A percentile compares a stretch with the other conserved stretches of the same genome.
These are phyloP conservation scores for Chaetothyriales sp. DNA, from an alignment of 2,329 filamentous ascomycete species.

Conservation along the genomic window DNA sequence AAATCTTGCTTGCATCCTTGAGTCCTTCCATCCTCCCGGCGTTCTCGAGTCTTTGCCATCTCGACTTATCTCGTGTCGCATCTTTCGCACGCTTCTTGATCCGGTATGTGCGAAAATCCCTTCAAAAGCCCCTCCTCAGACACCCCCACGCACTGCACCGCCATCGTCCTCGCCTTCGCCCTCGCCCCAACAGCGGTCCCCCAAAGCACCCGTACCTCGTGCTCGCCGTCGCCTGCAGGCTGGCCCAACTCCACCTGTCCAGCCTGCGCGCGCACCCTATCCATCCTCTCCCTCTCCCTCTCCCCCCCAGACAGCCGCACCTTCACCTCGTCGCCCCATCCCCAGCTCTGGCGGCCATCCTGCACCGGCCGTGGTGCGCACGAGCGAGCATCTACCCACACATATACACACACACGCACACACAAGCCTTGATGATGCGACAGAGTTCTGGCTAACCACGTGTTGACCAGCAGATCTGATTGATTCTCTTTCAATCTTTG, in stretches of 20 bases:
- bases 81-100: slow-evolving; percentile 6
- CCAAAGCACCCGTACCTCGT: background rate
- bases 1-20: background rate
- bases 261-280: background rate
- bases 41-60: background rate
- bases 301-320: too few relatives aligned
- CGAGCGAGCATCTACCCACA: background rate
- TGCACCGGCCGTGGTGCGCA: background rate
- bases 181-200: background rate
- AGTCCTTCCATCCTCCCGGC: background rate
- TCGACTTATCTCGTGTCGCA: background rate
- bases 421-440: background rate
- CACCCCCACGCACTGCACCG: background rate
- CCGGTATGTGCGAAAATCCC: slow-evolving; percentile 11
- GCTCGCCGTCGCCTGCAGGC: background rate
- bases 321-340: background rate
- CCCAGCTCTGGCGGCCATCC: background rate
- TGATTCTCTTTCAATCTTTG: background rate
- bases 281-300: too few relatives aligned
- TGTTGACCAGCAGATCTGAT: background rate
- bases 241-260: background rate
- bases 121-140: slow-evolving; percentile 1
- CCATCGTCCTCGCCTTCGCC: too few relatives aligned
- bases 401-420: background rate
- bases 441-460: background rate